A percentile compares a stretch with the other conserved stretches of the same genome.
Conservation (phyloP, 140 eudicot species). For the Stevia rebaudiana region DNA sequence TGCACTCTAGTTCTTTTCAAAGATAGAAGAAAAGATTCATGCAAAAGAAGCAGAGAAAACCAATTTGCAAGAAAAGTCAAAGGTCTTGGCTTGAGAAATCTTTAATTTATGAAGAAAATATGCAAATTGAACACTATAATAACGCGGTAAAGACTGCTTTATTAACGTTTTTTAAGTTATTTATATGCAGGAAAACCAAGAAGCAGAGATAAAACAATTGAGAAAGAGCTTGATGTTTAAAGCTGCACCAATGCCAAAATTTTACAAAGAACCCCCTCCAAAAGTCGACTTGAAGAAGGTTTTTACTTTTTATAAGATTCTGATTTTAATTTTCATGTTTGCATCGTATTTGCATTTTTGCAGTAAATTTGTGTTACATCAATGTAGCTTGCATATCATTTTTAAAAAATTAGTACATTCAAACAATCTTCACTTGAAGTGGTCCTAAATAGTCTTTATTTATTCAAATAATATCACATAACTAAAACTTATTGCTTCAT, state of each 20-base stretch:
- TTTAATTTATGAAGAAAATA: slow-evolving; percentile 3
- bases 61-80: slow-evolving; percentile 69
- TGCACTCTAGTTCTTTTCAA: slow-evolving; percentile 60
- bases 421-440: not conserved
- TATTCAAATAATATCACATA: too few relatives aligned
- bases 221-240: slow-evolving; percentile 85
- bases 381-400: too few relatives aligned
- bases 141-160: not conserved
- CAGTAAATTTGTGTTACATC: not conserved
- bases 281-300: slow-evolving; percentile 91
- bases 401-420: slow-evolving; percentile 6
- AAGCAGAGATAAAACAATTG: slow-evolving; percentile 75
- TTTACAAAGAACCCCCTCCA: slow-evolving; percentile 93
- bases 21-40: slow-evolving; percentile 84
- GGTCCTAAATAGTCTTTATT: not conserved
- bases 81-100: slow-evolving; percentile 38
- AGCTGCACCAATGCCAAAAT: slow-evolving; percentile 93
- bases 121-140: not conserved
- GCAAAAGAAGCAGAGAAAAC: slow-evolving; percentile 79
- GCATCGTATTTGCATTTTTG: slow-evolving; percentile 6
- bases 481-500: too few relatives aligned
- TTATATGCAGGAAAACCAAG: slow-evolving; percentile 69
- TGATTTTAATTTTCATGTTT: slow-evolving; percentile 2
- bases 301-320: slow-evolving; percentile 22
- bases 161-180: slow-evolving; percentile 9